Evolutionary conservation across 768 basidiomycete species (phyloP).

Genomic region (Tylopilus balloui): DNA sequence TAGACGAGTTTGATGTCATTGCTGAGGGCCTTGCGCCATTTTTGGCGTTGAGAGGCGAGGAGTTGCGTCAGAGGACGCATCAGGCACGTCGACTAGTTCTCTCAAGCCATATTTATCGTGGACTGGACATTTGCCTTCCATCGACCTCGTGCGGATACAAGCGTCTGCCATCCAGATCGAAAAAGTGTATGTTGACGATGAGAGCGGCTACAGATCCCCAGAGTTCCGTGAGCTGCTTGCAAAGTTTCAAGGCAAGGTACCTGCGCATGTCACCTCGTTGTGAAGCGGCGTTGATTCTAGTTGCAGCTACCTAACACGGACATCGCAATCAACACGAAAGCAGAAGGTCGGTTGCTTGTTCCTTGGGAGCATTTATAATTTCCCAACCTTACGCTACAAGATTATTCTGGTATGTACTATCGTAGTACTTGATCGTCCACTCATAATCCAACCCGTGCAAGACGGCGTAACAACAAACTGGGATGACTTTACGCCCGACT

Average conservation of each 20-base stretch:
- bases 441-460: slow-evolving; percentile 13
- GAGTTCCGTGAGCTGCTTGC: slow-evolving; percentile 78
- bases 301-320: slow-evolving; percentile 89
- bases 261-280: slow-evolving; percentile 13
- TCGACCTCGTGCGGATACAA: slow-evolving; percentile 77
- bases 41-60: slow-evolving; percentile 66
- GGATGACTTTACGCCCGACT: slow-evolving; percentile 74
- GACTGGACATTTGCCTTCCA: slow-evolving; percentile 75
- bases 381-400: slow-evolving; percentile 60
- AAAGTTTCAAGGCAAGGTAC: slow-evolving; percentile 60
- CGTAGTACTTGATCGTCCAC: not conserved
- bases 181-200: slow-evolving; percentile 52
- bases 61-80: slow-evolving; percentile 64
- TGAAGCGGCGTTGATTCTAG: not conserved
- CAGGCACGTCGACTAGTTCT: slow-evolving; percentile 40
- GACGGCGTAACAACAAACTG: slow-evolving; percentile 55
- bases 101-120: slow-evolving; percentile 23
- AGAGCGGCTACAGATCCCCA: slow-evolving; percentile 71
- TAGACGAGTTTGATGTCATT: slow-evolving; percentile 87
- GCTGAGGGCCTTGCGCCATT: slow-evolving; percentile 79
- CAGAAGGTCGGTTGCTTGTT: slow-evolving; percentile 89
- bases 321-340: slow-evolving; percentile 88
- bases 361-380: slow-evolving; percentile 84
- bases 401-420: slow-evolving; percentile 28
- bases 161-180: slow-evolving; percentile 56